A percentile compares a stretch with the other conserved stretches of the same genome.
These are phyloP conservation scores for Orbilia blumenaviensis DNA, from an alignment of 2,329 filamentous ascomycete genomes.

Conservation along the genomic window DNA sequence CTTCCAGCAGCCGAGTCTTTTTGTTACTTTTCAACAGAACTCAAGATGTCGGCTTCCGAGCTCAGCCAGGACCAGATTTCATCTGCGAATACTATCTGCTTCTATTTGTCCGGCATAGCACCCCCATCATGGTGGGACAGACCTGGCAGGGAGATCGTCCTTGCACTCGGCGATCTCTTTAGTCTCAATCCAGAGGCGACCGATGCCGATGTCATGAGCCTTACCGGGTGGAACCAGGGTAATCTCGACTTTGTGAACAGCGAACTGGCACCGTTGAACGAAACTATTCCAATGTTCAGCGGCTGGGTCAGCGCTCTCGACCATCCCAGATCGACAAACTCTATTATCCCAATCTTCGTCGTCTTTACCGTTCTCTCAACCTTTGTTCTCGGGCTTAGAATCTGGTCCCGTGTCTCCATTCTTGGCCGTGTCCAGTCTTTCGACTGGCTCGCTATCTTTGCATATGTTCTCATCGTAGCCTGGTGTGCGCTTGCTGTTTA, in stretches of 20 bases:
- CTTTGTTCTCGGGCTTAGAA: constrained; percentile 45
- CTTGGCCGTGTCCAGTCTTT: constrained; percentile 49
- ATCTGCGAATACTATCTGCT: constrained; percentile 46
- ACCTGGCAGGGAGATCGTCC: constrained; percentile 34
- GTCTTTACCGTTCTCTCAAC: constrained; percentile 46
- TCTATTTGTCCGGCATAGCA: constrained; percentile 40
- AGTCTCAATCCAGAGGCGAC: constrained; percentile 13
- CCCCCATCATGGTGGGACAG: constrained; percentile 31
- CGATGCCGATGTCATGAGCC: neutral
- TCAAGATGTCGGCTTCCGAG: constrained; percentile 44
- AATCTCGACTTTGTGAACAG: constrained; percentile 27
- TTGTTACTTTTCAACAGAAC: constrained; percentile 8
- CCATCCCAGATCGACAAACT: constrained; percentile 23
- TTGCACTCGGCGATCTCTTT: constrained; percentile 24
- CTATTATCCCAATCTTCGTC: constrained; percentile 51
- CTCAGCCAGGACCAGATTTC: constrained; percentile 16
- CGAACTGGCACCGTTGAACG: constrained; percentile 36
- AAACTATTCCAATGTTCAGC: constrained; percentile 33
- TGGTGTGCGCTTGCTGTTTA: constrained; percentile 45
- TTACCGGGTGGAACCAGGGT: constrained; percentile 40
- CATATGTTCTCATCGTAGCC: constrained; percentile 35
- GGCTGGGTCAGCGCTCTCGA: constrained; percentile 7
- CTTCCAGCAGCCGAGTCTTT: constrained; percentile 16
- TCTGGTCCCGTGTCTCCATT: constrained; percentile 51
- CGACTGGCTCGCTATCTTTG: constrained; percentile 39